Evolutionary conservation across 2,329 filamentous ascomycete genomes (phyloP).

Genomic region (Colletotrichum acutatum): DNA sequence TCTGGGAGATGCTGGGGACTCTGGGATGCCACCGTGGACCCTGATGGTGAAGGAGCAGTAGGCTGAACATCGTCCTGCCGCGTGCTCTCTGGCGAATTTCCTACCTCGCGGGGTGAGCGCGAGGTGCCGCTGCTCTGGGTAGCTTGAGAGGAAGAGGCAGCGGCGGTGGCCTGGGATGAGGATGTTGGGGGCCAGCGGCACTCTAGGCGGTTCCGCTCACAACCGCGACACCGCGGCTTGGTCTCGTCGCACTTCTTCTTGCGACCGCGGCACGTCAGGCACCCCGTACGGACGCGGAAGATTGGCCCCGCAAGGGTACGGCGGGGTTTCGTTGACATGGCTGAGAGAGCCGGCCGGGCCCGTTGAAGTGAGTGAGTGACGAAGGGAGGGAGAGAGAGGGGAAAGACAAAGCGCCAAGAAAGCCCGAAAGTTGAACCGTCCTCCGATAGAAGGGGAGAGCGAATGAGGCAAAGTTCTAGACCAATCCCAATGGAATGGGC

Average conservation of each 20-base stretch:
- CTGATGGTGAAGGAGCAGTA: background rate
- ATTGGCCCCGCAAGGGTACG: constrained; percentile 28
- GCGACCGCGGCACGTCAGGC: constrained; percentile 56
- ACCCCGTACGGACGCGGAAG: constrained; percentile 45
- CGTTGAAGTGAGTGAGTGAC: background rate
- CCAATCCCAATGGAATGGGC: background rate
- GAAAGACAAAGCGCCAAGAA: background rate
- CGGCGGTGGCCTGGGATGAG: background rate
- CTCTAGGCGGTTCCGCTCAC: constrained; percentile 42
- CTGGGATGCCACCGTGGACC: background rate
- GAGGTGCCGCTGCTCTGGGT: background rate
- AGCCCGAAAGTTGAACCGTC: background rate
- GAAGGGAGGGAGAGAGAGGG: background rate
- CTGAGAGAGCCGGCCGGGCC: background rate
- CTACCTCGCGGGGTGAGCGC: background rate
- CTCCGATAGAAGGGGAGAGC: background rate
- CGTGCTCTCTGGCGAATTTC: background rate
- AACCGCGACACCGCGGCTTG: constrained; percentile 54
- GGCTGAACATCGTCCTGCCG: background rate
- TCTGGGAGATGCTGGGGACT: background rate
- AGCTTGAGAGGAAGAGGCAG: background rate
- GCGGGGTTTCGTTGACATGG: constrained; percentile 23
- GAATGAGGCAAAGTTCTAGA: background rate
- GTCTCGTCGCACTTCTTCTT: constrained; percentile 61
- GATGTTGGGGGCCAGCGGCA: constrained; percentile 24